These are phyloP conservation scores for Coemansia sp. DNA, from an alignment of 192 early-diverging fungal species.

Conservation along the genomic window DNA sequence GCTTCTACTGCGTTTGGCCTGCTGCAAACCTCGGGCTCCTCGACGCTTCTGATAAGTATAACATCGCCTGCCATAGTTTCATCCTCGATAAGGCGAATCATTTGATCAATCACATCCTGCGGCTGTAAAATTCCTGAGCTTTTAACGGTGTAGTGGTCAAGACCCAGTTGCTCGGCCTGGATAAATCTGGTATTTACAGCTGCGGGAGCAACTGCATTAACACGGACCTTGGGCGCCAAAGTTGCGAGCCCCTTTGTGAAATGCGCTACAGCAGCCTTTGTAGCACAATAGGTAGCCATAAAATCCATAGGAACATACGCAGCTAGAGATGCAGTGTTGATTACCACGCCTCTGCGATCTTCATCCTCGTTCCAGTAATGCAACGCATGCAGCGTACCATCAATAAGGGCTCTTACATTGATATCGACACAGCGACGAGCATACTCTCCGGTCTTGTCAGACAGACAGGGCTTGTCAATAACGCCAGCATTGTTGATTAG, in stretches of 20 bases:
- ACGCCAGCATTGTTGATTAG: slow-evolving; percentile 63
- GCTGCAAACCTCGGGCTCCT: slow-evolving; percentile 14
- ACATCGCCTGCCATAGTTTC: slow-evolving; percentile 51
- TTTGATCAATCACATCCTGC: slow-evolving; percentile 53
- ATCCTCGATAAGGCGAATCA: slow-evolving; percentile 57
- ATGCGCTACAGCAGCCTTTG: slow-evolving; percentile 69
- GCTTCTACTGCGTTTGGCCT: slow-evolving; percentile 14
- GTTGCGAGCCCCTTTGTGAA: slow-evolving; percentile 53
- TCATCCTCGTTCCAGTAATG: slow-evolving; percentile 54
- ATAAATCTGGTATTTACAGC: slow-evolving; percentile 56
- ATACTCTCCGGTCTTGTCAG: slow-evolving; percentile 38
- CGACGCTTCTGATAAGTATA: slow-evolving; percentile 14
- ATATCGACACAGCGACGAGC: slow-evolving; percentile 67
- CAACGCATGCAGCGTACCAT: slow-evolving; percentile 68
- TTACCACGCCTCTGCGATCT: slow-evolving; percentile 56
- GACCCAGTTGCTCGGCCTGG: slow-evolving; percentile 36
- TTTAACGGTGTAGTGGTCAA: slow-evolving; percentile 18
- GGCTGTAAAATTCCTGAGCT: slow-evolving; percentile 24
- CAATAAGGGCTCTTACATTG: slow-evolving; percentile 65
- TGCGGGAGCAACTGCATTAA: slow-evolving; percentile 61
- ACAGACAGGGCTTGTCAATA: slow-evolving; percentile 36
- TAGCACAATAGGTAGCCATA: slow-evolving; percentile 69
- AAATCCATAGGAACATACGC: slow-evolving; percentile 53
- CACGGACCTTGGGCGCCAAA: slow-evolving; percentile 54
- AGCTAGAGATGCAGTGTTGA: slow-evolving; percentile 71